Base-by-base conservation (phyloP, 2,329 filamentous ascomycete species). In the Exophiala viscosa region DNA sequence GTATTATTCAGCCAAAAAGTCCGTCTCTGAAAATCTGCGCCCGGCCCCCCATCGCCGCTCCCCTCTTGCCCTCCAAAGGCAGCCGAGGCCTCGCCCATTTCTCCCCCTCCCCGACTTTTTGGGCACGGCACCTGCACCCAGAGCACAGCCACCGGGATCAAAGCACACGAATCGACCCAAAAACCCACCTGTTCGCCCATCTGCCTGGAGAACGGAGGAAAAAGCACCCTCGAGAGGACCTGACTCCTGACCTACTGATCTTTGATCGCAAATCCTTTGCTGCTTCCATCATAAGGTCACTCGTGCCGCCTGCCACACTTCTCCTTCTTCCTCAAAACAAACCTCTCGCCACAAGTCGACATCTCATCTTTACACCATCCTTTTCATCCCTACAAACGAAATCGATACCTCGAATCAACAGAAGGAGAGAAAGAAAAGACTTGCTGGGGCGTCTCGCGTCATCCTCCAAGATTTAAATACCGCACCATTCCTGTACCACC, bases 251-350 rank as follows among this genome's bases (percentile, higher is more conserved):
- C 14, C 28, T 23, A 23, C 38, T 35, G 17, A 18, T 36, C n/a
- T 33, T 9, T 50, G 48, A 50, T 50, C 48, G 48, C 48, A 50
- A 50, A 50, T 50, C 48, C 35, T 15, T 28, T 18, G 7, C n/a
- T 15, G 39, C 39, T 18, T 35, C 20, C 33, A 33, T 50, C 48
- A 50, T 40, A 39, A 50, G 42, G 41, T 41, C 48, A 42, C 31
- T 38, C 39, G 39, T n/a, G 39, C 48, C 40, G 41, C 32, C 23
- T 45, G 14, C 41, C 48, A 17, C 34, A 50, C 35, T 45, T 45
- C 42, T 14, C 36, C 23, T 20, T 20, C 33, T 13, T 20, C 11
- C 15, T 14, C 38, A 10, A 8, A 11, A 23, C 17, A 42, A 23
- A 8, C n/a, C 8, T 38, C 32, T 45, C 31, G 48, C 48, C 48